Base-by-base conservation (phyloP, 2,329 filamentous ascomycete genomes). In the Aspergillus fumigatiaffinis region DNA sequence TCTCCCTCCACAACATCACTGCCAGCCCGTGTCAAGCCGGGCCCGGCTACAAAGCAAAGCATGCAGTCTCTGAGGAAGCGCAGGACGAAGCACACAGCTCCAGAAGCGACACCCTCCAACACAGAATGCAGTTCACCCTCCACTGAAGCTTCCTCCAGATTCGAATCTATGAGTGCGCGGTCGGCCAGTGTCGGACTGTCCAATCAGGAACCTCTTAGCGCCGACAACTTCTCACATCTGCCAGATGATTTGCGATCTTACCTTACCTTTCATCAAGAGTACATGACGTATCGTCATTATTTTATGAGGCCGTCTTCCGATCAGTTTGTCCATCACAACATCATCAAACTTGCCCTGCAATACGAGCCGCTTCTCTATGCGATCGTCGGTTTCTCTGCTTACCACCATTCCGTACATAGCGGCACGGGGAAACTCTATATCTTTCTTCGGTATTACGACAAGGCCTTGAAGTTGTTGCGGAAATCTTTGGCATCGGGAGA, bases 361-460 rank as follows among this genome's bases (percentile, higher is more conserved):
- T 88, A 92, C 69, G 89, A 96, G 60, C 86, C 92, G 6, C 79
- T 97, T 10, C 81, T 97, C 4, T 92, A 96, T 71, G 92, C 92
- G 0, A 77, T 97, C 4, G 89, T 92, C 9, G 91, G 89, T 0
- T 97, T 97, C 71, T 83, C 93, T 10, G 90, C 92, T 0, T 97
- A 97, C 68, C 91, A 96, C 64, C 83, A 88, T 63, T 89, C 89
- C 1, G 73, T 97, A 51, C 81, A 82, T 42, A 85, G 87, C 51
- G 84, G 88, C 0, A 79, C 87, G 51, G 90, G 89, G 23, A 87
- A 87, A 62, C 86, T 97, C 26, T 83, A 89, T 59, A 87, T 89
- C 53, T 97, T 97, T 66, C 79, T 97, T 28, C 84, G 87, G 57
- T 96, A 95, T 68, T 97, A 97, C 77, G 92, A 96, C 73, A 88